Conservation (phyloP, 148 eudicot genomes). For the Tetragonia tetragonoides region DNA sequence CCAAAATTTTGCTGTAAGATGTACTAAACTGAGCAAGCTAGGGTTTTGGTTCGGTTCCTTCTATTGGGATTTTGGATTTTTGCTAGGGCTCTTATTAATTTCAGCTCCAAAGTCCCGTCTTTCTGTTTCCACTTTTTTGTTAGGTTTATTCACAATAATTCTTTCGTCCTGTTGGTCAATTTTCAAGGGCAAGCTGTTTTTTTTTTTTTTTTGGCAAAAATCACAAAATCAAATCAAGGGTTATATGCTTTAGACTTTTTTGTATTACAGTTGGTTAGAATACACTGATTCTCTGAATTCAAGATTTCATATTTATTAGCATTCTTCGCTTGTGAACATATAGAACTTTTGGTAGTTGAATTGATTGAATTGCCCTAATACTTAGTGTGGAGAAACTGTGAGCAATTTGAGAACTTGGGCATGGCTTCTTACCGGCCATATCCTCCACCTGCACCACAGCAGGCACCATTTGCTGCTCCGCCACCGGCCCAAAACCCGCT, state of each 20-base stretch:
- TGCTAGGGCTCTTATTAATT: constrained; percentile 13
- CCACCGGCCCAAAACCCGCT: constrained; percentile 51
- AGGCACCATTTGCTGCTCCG: constrained; percentile 56
- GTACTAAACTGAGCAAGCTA: neutral
- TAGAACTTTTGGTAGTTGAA: neutral
- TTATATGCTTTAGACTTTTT: too few species aligned
- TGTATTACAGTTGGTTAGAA: too few species aligned
- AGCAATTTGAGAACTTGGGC: constrained; percentile 8
- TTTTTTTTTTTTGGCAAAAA: too few species aligned
- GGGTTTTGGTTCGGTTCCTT: constrained; percentile 9
- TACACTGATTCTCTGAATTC: too few species aligned
- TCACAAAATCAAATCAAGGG: neutral
- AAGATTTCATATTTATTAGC: neutral
- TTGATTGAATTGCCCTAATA: neutral
- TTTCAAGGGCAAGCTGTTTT: too few species aligned
- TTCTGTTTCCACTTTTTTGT: neutral
- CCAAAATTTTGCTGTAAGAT: neutral
- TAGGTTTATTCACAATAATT: neutral
- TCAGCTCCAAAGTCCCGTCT: neutral
- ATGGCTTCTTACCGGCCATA: constrained; percentile 93
- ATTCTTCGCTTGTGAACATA: neutral
- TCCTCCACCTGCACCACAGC: constrained; percentile 47
- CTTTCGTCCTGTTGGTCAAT: too few species aligned
- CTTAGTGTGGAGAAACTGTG: constrained; percentile 3
- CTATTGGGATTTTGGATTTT: neutral